Conservation (phyloP, 1,284 basidiomycete genomes). For the Rhizopogon hawkerae region DNA sequence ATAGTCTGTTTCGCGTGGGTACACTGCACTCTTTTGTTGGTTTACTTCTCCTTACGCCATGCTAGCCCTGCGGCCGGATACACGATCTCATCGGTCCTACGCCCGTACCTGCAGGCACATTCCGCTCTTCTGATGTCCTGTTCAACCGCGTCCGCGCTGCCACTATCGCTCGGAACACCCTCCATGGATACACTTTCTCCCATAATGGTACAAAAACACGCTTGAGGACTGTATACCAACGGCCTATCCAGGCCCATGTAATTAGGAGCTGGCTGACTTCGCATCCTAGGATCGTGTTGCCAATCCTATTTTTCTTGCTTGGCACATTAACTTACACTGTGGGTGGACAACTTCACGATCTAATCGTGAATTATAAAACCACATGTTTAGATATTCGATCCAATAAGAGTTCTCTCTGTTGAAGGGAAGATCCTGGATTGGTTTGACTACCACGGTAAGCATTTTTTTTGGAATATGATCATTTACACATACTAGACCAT, state of each 20-base stretch:
- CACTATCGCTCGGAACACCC: constrained; percentile 75
- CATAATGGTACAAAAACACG: constrained; percentile 36
- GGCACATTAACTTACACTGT: constrained; percentile 87
- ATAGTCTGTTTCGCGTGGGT: constrained; percentile 60
- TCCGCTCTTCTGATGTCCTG: constrained; percentile 56
- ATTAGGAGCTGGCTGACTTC: constrained; percentile 75
- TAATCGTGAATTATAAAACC: neutral
- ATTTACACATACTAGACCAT: constrained; percentile 3
- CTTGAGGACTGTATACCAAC: constrained; percentile 62
- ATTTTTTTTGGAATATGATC: neutral
- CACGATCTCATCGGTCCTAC: constrained; percentile 54
- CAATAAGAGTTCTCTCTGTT: constrained; percentile 79
- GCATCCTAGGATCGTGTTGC: constrained; percentile 84
- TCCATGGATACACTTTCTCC: constrained; percentile 61
- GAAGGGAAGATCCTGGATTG: constrained; percentile 77
- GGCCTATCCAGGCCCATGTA: constrained; percentile 69
- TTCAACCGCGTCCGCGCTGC: constrained; percentile 65
- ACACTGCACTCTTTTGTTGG: constrained; percentile 1
- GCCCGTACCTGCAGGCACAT: constrained; percentile 59
- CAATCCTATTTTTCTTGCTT: constrained; percentile 78
- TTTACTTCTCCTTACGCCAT: constrained; percentile 9
- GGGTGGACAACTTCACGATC: constrained; percentile 20
- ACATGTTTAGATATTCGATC: constrained; percentile 74
- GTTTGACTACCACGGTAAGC: constrained; percentile 65
- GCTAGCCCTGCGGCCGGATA: constrained; percentile 79